Evolutionary conservation across 148 eudicot species (phyloP).

Genomic region (Polygonum maritimum): DNA sequence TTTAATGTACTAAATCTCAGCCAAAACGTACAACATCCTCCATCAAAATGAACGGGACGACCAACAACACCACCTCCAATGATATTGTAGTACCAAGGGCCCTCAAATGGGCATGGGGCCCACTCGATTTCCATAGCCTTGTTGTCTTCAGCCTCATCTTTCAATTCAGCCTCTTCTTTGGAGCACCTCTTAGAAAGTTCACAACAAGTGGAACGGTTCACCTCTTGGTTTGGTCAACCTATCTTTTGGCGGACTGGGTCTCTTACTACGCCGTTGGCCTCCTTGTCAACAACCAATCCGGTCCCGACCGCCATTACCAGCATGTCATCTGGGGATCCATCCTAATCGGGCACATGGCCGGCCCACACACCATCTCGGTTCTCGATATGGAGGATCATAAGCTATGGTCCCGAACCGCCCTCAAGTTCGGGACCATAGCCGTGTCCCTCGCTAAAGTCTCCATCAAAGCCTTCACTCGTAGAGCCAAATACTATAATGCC

Average conservation of each 20-base stretch:
- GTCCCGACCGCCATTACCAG: not conserved
- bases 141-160: not conserved
- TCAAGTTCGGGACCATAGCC: not conserved
- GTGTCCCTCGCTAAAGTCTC: not conserved
- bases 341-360: not conserved
- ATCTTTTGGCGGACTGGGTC: not conserved
- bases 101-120: not conserved
- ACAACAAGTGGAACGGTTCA: not conserved
- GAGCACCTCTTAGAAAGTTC: not conserved
- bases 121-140: not conserved
- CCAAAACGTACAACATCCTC: too few species aligned
- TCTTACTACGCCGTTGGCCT: not conserved
- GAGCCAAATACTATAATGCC: too few species aligned
- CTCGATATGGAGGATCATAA: not conserved
- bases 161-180: not conserved
- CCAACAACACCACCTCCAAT: not conserved
- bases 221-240: not conserved
- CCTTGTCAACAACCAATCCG: not conserved
- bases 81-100: not conserved
- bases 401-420: not conserved
- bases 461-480: not conserved
- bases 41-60: not conserved
- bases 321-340: not conserved
- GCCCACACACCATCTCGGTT: not conserved
- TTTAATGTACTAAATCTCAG: too few species aligned